Base-by-base conservation (phyloP, 805 yeast genomes). In the Kurtzmaniella cleridarum region DNA sequence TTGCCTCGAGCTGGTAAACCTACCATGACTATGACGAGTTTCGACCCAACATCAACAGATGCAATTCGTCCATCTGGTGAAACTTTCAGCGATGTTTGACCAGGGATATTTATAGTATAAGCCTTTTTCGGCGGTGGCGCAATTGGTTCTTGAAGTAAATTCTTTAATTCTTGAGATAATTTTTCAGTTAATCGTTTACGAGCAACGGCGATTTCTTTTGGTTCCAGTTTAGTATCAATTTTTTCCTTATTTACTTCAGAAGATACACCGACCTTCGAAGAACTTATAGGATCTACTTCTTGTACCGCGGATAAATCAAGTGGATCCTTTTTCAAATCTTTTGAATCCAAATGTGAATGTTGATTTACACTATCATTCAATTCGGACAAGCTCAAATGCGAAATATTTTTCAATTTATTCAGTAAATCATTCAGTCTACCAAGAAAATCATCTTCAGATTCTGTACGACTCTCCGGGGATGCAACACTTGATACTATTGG, bases 1-100 rank as follows among this genome's bases (percentile, higher is more conserved):
- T 91, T 91, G 3, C 98, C 98, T 39, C 97, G 71, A 0, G 97
- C 97, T 0, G 98, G 98, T 27, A 84, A 62, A 0, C 98, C 98
- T 12, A 91, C 96, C 98, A 91, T 91, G 14, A 93, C 95, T 42
- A 91, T 87, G 12, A 91, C 95, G 38, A 91, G 71, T 54, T 88
- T 84, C 11, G 89, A 78, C 1, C 88, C 91, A 3, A 84, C 80
- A 53, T 88, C 96, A 48, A 50, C 71, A 17, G 74, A 67, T 1
- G 79, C 78, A 27, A 78, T 77, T 26, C 69, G 66, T 3, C 87
- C 87, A 55, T 86, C 91, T 0, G 95, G 93, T 0, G 89, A 78
- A 2, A 76, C 76, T 44, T 84, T 79, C 1, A 90, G 81, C 35
- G 84, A 76, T 0, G 97, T 89, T 44, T 88, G 83, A 1, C 97